phyloP scores from a whole-genome alignment of 176 grass and related monocot genomes.

The Bromus sterilis region DNA sequence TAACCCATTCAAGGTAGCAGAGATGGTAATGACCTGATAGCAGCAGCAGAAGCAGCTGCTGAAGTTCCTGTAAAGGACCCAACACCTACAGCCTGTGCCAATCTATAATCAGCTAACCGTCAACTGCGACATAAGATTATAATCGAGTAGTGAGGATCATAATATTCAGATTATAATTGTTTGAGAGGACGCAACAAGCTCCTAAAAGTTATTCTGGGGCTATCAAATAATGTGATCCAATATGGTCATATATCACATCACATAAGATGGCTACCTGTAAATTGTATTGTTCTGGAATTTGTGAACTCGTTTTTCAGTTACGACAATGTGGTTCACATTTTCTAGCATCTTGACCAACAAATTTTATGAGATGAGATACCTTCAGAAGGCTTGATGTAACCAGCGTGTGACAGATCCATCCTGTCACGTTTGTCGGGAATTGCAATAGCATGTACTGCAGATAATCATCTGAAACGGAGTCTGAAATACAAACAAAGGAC shows the following conservation, averaged over 20 bases:
- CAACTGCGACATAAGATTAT: conserved; percentile 16
- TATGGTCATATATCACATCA: not conserved
- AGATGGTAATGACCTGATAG: conserved; percentile 64
- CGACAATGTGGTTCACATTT: not conserved
- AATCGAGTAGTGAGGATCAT: not conserved
- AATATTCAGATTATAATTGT: not conserved
- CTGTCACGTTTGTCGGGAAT: conserved; percentile 93
- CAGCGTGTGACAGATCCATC: conserved; percentile 83
- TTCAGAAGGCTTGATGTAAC: conserved; percentile 92
- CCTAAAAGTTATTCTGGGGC: not conserved
- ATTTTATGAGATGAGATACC: conserved; percentile 45
- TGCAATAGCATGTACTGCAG: conserved; percentile 87
- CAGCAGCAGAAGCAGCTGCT: conserved; percentile 85
- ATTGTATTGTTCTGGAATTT: not conserved
- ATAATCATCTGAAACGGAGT: conserved; percentile 90
- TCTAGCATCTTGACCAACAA: not conserved
- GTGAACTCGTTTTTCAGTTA: not conserved
- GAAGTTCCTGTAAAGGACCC: conserved; percentile 75
- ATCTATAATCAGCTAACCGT: conserved; percentile 37
- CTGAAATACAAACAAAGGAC: conserved; percentile 31
- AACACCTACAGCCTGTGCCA: conserved; percentile 88
- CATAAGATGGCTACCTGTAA: not conserved
- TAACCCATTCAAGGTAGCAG: not conserved
- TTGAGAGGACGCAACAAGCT: not conserved
- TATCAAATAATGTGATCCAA: not conserved